Evolutionary conservation across 164 flowering plant species (phyloP), one percentile per base, ranked within the genome.

Genomic region (Vitis riparia): DNA sequence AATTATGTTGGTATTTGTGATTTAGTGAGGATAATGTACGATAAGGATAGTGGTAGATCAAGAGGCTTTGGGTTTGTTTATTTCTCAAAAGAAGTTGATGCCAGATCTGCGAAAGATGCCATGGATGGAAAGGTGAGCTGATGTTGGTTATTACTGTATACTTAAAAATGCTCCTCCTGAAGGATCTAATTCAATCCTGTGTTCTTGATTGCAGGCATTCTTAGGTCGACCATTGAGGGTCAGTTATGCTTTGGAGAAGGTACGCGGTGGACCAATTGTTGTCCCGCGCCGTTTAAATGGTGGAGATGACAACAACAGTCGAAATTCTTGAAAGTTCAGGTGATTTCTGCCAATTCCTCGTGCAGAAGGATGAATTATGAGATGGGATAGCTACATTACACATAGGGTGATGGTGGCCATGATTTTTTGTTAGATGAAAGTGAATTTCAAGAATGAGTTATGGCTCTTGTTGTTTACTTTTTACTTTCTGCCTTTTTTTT

Each of bases 11-110:
- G 14, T 52, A 23, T 61, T 69, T 53, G 63, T 68, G 51, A 70
- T 78, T 64, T 67, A 88, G 97, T 89, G 66, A 88, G 82, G 82
- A 88, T 93, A 62, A 67, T 91, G 79, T 93, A 93, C 61, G 94
- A 91, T 78, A 91, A 80, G 77, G 86, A 84, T 52, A 81, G 80
- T 15, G 98, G 97, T 29, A 84, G 98, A 58, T 85, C 98, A 72
- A 90, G 97, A 82, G 98, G 98, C 27, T 91, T 90, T 75, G 97
- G 98, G 15, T 93, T 93, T 78, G 86, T 93, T 29, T 12, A 84
- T 65, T 93, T 93, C 68, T 75, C 86, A 5, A 81, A 80, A 23
- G 86, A 82, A 71, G 83, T 81, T 14, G 87, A 82, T 47, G 98
- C 97, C 15, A 63, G 15, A 55, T 76, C 65, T 79, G 97, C 95